These are phyloP conservation scores for Auriculariales sp. DNA, from an alignment of 768 basidiomycete genomes.

Conservation along the genomic window DNA sequence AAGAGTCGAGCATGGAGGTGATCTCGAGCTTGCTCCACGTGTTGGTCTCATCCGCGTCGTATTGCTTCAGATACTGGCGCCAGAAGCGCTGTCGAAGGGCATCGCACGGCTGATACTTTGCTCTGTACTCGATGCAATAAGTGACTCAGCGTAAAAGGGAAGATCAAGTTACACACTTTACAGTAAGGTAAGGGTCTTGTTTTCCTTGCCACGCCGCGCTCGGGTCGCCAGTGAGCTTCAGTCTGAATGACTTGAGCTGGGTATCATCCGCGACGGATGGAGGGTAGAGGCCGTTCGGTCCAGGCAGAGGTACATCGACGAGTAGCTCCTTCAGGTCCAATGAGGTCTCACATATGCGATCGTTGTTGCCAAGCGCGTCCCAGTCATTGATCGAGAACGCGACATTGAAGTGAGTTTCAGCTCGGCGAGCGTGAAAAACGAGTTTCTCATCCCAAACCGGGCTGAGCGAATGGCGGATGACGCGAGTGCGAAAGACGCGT, in stretches of 20 bases:
- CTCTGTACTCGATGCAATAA: conserved; percentile 27
- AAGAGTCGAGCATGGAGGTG: conserved; percentile 90
- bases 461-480: conserved; percentile 4
- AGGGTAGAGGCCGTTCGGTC: conserved; percentile 36
- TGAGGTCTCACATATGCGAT: conserved; percentile 67
- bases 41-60: conserved; percentile 74
- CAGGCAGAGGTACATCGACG: conserved; percentile 48
- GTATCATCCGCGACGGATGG: conserved; percentile 33
- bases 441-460: conserved; percentile 3
- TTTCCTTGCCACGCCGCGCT: conserved; percentile 54
- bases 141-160: not conserved
- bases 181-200: conserved; percentile 48
- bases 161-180: conserved; percentile 50
- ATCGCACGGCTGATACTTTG: conserved; percentile 91
- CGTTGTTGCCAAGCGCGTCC: conserved; percentile 87
- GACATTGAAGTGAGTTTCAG: conserved; percentile 65
- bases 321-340: conserved; percentile 63
- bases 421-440: conserved; percentile 60
- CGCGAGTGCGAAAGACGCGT: not conserved
- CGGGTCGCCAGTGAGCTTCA: too few species aligned
- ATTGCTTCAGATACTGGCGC: conserved; percentile 77
- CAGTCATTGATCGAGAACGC: conserved; percentile 84
- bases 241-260: conserved; percentile 53
- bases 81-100: conserved; percentile 84
- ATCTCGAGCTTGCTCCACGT: conserved; percentile 72